Conservation (phyloP, 2,329 filamentous ascomycete species). For the Volutella citrinella region DNA sequence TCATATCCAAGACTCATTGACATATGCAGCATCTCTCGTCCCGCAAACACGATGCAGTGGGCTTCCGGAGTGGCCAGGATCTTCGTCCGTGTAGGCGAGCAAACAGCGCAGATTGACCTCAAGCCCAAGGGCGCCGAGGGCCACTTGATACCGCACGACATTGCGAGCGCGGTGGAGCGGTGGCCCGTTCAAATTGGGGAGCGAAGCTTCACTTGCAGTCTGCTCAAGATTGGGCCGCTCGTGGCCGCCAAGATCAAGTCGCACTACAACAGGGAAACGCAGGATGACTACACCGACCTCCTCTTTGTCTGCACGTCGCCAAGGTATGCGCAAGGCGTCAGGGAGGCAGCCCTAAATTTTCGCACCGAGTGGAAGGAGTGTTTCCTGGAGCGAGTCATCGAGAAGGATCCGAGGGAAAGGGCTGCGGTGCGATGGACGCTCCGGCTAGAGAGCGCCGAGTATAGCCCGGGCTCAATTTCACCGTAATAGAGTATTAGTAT, state of each 20-base stretch:
- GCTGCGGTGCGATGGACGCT: too few species aligned
- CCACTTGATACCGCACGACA: slow-evolving; percentile 2
- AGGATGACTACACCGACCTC: slow-evolving; percentile 1
- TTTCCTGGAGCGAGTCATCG: slow-evolving; percentile 1
- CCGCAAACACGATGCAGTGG: slow-evolving; percentile 3
- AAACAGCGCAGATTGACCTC: slow-evolving; percentile 1
- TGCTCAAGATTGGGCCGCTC: slow-evolving; percentile 2
- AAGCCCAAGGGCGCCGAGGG: slow-evolving; percentile 3
- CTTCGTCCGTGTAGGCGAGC: background rate
- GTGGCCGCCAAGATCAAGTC: slow-evolving; percentile 3
- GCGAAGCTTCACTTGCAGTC: background rate
- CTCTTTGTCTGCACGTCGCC: background rate
- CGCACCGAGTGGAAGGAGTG: slow-evolving; percentile 3
- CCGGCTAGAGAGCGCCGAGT: too few species aligned
- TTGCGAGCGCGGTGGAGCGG: background rate
- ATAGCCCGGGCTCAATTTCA: too few species aligned
- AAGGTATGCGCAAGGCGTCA: background rate
- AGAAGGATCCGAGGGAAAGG: too few species aligned
- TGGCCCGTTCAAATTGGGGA: background rate
- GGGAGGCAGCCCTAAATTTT: background rate
- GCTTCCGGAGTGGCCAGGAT: slow-evolving; percentile 2
- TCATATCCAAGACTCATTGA: background rate
- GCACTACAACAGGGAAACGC: slow-evolving; percentile 1
- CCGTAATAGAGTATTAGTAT: too few species aligned
- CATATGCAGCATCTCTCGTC: background rate